Evolutionary conservation across 495 filamentous ascomycete genomes (phyloP).

Genomic region (Astrothelium macrocarpum): DNA sequence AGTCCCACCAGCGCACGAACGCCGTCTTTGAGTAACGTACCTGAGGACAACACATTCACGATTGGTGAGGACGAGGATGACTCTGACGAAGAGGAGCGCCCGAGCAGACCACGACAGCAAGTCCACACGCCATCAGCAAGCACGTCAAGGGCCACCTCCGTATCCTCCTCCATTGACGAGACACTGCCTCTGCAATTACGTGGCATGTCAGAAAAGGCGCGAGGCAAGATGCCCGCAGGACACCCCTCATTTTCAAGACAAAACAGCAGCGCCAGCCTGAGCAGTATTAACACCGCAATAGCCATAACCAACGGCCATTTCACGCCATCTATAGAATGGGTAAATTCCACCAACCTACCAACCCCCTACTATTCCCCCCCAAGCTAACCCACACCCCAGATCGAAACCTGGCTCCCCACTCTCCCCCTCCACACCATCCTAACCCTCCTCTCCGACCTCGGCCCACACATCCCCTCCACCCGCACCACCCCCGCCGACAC

Average conservation of each 20-base stretch:
- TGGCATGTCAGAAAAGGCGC: constrained; percentile 95
- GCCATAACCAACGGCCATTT: constrained; percentile 50
- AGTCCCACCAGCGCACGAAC: constrained; percentile 53
- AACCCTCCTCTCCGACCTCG: constrained; percentile 56
- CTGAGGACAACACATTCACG: constrained; percentile 74
- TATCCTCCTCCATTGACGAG: constrained; percentile 66
- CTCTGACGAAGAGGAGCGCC: constrained; percentile 42
- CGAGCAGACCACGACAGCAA: neutral
- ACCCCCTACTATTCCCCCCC: neutral
- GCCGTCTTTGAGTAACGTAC: constrained; percentile 62
- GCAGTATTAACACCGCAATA: constrained; percentile 50
- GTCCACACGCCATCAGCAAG: constrained; percentile 46
- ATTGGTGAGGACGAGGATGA: constrained; percentile 86
- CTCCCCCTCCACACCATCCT: constrained; percentile 86
- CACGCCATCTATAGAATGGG: constrained; percentile 66
- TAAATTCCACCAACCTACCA: constrained; percentile 33
- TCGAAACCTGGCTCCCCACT: constrained; percentile 88
- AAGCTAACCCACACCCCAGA: constrained; percentile 40
- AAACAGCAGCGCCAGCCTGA: constrained; percentile 79
- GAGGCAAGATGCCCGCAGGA: constrained; percentile 92
- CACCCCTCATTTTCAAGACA: constrained; percentile 77
- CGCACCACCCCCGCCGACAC: constrained; percentile 30
- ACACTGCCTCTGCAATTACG: constrained; percentile 79
- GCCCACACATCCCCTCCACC: constrained; percentile 39
- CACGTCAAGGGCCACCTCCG: constrained; percentile 60